Conservation (phyloP, 225 moss, liverwort and hornwort species). For the Straminergon stramineum region DNA sequence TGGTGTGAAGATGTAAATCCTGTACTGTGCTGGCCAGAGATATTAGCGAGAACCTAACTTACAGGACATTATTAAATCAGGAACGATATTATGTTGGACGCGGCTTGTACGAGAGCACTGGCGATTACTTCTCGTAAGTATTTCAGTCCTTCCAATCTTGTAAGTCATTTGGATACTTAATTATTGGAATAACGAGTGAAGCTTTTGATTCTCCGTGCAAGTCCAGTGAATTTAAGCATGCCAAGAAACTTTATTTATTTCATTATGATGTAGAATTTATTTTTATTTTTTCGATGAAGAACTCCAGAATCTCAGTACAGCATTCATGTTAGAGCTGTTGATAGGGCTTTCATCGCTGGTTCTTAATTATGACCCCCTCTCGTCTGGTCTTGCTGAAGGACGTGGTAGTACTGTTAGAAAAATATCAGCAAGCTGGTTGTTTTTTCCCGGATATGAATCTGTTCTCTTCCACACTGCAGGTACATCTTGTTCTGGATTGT, state of each 20-base stretch:
- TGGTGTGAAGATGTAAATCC: neutral
- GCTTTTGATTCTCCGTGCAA: neutral
- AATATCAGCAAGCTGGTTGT: neutral
- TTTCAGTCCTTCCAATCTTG: neutral
- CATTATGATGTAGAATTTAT: neutral
- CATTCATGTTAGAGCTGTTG: neutral
- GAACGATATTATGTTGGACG: slow-evolving; percentile 52
- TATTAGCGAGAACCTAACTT: neutral
- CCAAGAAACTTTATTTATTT: neutral
- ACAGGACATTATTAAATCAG: neutral
- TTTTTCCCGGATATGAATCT: neutral
- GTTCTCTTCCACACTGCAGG: slow-evolving; percentile 20
- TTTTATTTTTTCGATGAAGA: neutral
- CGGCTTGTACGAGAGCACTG: slow-evolving; percentile 39
- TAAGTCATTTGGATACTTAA: neutral
- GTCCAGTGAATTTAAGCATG: neutral
- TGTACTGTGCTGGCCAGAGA: neutral
- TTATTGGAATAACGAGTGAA: neutral
- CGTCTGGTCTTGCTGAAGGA: neutral
- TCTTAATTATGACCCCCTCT: neutral
- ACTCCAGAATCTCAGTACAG: neutral
- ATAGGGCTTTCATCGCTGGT: neutral
- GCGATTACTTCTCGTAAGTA: slow-evolving; percentile 39
- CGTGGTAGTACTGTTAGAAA: neutral
- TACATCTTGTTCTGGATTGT: slow-evolving; percentile 72